Percentiles rank a stretch among this genome's conserved stretches.
Conservation (phyloP, 1,284 basidiomycete species). For the Neolentinus lepideus region DNA sequence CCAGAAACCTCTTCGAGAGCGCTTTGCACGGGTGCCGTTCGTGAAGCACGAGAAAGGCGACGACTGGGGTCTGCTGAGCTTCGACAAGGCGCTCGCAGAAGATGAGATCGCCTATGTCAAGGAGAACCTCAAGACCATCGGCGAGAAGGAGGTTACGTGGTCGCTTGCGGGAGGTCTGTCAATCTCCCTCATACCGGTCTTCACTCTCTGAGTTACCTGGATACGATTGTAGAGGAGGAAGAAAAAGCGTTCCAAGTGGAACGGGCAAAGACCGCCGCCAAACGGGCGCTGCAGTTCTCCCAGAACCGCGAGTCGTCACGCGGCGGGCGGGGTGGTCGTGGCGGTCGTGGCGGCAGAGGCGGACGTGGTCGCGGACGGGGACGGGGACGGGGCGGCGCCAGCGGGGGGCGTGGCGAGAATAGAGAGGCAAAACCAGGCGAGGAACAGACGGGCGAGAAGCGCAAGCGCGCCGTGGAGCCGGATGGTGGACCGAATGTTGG, state of each 20-base stretch:
- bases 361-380: slow-evolving; percentile 25
- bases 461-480: slow-evolving; percentile 67
- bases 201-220: slow-evolving; percentile 4
- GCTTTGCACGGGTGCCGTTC: slow-evolving; percentile 68
- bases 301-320: slow-evolving; percentile 9
- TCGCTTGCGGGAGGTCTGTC: slow-evolving; percentile 47
- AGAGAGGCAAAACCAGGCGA: slow-evolving; percentile 22
- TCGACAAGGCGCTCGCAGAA: slow-evolving; percentile 55
- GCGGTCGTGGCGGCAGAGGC: slow-evolving; percentile 25
- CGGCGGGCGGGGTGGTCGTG: slow-evolving; percentile 33
- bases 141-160: slow-evolving; percentile 58
- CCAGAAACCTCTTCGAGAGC: slow-evolving; percentile 71
- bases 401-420: slow-evolving; percentile 2
- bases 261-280: slow-evolving; percentile 61
- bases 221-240: slow-evolving; percentile 36
- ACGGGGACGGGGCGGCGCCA: slow-evolving; percentile 20
- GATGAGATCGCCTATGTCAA: slow-evolving; percentile 61
- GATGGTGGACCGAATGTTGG: slow-evolving; percentile 66
- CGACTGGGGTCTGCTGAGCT: slow-evolving; percentile 33
- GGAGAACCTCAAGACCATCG: slow-evolving; percentile 54
- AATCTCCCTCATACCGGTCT: background rate
- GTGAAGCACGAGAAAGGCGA: slow-evolving; percentile 63
- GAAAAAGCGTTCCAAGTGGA: slow-evolving; percentile 68
- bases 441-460: slow-evolving; percentile 51
- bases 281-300: slow-evolving; percentile 22